phyloP scores from a whole-genome alignment of 2,329 filamentous ascomycete species.

The Ascocoryne sarcoides region DNA sequence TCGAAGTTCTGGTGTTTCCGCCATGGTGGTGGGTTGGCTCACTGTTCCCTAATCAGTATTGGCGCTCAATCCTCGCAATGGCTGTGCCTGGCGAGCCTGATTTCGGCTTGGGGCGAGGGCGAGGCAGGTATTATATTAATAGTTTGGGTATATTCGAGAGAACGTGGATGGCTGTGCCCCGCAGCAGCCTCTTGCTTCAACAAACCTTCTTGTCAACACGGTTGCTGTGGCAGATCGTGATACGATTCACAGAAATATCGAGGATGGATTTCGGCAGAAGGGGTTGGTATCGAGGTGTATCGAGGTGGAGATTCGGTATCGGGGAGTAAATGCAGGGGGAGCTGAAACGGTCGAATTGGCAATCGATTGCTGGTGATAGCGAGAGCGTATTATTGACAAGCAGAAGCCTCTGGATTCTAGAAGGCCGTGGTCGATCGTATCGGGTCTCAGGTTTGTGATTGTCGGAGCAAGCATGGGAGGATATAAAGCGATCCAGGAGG shows the following conservation, averaged over 20 bases:
- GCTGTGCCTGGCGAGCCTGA: too few relatives aligned
- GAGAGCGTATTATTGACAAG: slow-evolving; percentile 12
- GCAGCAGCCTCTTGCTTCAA: slow-evolving; percentile 9
- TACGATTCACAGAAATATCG: slow-evolving; percentile 11
- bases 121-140: slow-evolving; percentile 1
- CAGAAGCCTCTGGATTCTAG: slow-evolving; percentile 17
- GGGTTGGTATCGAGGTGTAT: slow-evolving; percentile 8
- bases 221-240: slow-evolving; percentile 20
- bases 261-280: slow-evolving; percentile 4
- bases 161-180: slow-evolving; percentile 10
- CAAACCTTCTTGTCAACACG: slow-evolving; percentile 3
- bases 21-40: slow-evolving; percentile 31
- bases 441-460: too few relatives aligned
- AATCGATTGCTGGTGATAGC: slow-evolving; percentile 4
- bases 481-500: too few relatives aligned
- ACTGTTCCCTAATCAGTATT: slow-evolving; percentile 11
- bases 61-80: slow-evolving; percentile 1
- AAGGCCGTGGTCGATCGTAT: too few relatives aligned
- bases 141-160: slow-evolving; percentile 1
- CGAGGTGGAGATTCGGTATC: slow-evolving; percentile 4
- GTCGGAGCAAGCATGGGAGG: too few relatives aligned
- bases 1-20: slow-evolving; percentile 24
- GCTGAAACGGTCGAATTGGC: slow-evolving; percentile 14
- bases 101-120: too few relatives aligned
- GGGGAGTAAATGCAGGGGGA: slow-evolving; percentile 3